Evolutionary conservation across 1,284 basidiomycete species (phyloP), one percentile per base, ranked within the genome.

Genomic region (Ustilago nuda): DNA sequence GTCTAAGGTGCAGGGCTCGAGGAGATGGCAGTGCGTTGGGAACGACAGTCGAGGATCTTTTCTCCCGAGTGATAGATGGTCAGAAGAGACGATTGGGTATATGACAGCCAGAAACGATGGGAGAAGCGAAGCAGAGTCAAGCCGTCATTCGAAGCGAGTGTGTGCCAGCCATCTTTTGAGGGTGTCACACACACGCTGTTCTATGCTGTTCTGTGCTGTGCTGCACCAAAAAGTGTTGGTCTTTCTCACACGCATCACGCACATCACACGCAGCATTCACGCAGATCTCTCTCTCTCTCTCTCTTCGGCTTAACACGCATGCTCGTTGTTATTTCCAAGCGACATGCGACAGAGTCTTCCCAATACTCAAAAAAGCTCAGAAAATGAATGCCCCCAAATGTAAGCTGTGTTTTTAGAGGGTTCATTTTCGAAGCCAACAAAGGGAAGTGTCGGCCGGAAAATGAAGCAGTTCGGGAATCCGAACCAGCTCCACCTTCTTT

Each of bases 211-310:
- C 43, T 35, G 55, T 46, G 55, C 55, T 48, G 41, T 48, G 56
- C 43, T 32, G 36, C 23, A 30, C 27, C 48, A 30, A 32, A 39
- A 30, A 56, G 64, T 60, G 64, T 66, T 66, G 64, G 53, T 66
- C 52, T 56, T 23, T 37, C 56, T 36, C 50, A 19, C 52, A 48
- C 41, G 39, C 61, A 48, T 27, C n/a, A 17, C 55, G 52, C 30
- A 8, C 41, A 46, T 36, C 48, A 46, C 56, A 53, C 62, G n/a
- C 51, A 51, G 27, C 33, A 12, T 19, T 45, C 45, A 51, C 39
- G 8, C 41, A 19, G 57, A 13, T 27, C 8, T 1, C 45, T 48
- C 9, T 9, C 8, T 23, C 23, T 23, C 23, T 23, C 23, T 27
- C 23, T 27, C 23, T 27, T 27, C 23, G 23, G 23, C 23, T 27